A percentile compares a stretch with the other conserved stretches of the same genome.
Evolutionary conservation across 176 grass and related monocot species (phyloP).

Genomic region (Avena eriantha): DNA sequence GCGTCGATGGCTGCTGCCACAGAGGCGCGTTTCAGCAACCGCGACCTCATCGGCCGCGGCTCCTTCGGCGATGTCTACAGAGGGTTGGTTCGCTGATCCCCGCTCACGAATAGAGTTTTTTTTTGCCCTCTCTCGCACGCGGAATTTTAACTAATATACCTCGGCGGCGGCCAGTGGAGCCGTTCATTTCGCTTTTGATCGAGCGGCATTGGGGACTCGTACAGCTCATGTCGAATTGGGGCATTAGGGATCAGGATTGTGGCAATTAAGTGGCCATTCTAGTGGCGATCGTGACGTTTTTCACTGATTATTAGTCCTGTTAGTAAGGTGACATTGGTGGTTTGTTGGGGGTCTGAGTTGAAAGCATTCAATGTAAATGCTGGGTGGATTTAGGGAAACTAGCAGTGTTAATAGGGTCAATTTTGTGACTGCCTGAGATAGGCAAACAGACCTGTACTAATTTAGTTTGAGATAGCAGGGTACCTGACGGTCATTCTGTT

Average conservation of each 20-base stretch:
- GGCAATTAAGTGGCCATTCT: slow-evolving; percentile 26
- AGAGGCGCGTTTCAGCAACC: slow-evolving; percentile 78
- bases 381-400: slow-evolving; percentile 9
- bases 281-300: slow-evolving; percentile 18
- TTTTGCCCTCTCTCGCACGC: neutral
- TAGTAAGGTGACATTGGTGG: slow-evolving; percentile 34
- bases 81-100: slow-evolving; percentile 54
- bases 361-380: slow-evolving; percentile 1
- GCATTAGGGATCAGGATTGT: slow-evolving; percentile 24
- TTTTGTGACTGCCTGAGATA: slow-evolving; percentile 12
- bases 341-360: slow-evolving; percentile 31
- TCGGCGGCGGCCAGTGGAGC: slow-evolving; percentile 3
- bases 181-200: slow-evolving; percentile 19
- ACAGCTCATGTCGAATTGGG: neutral
- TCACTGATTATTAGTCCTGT: neutral
- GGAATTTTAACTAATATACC: slow-evolving; percentile 27
- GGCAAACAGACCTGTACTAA: neutral
- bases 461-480: slow-evolving; percentile 22
- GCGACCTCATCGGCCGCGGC: slow-evolving; percentile 86
- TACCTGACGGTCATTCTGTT: neutral
- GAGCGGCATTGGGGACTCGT: slow-evolving; percentile 46
- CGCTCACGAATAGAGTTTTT: neutral
- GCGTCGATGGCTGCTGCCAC: slow-evolving; percentile 71
- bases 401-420: neutral
- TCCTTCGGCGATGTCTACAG: slow-evolving; percentile 94